Percentiles rank a stretch among this genome's conserved stretches.
These are phyloP conservation scores for Talaromyces sp. DNA, from an alignment of 2,329 filamentous ascomycete species.

Conservation along the genomic window DNA sequence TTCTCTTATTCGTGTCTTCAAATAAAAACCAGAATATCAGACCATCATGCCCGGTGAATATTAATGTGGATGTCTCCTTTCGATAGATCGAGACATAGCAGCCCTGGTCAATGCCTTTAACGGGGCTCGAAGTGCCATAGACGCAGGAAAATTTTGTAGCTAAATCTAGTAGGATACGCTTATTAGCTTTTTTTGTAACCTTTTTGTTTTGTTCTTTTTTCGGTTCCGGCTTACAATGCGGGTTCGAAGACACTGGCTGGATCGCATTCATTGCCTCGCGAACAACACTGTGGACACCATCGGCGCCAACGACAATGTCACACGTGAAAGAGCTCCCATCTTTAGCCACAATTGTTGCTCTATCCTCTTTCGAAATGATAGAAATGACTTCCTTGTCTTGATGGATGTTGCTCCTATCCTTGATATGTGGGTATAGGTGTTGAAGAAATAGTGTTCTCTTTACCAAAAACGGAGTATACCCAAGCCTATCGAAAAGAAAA, in stretches of 20 bases:
- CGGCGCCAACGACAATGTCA: neutral
- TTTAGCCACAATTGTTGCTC: neutral
- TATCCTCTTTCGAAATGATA: neutral
- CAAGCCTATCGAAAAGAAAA: neutral
- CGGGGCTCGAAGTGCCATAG: neutral
- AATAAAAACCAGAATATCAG: conserved; percentile 1
- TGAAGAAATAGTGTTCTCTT: conserved; percentile 1
- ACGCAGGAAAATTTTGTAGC: neutral
- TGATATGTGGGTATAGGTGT: neutral
- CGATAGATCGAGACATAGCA: neutral
- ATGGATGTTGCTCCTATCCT: neutral
- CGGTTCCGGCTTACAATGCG: neutral
- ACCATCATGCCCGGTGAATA: neutral
- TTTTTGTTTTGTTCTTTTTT: neutral
- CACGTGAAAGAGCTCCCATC: conserved; percentile 1
- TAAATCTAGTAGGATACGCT: neutral
- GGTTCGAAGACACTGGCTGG: neutral
- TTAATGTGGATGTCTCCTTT: neutral
- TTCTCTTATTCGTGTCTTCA: neutral
- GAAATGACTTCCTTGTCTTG: neutral
- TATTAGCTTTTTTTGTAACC: too few species aligned
- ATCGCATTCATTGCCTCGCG: neutral
- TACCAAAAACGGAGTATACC: neutral
- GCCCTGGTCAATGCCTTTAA: neutral
- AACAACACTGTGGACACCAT: conserved; percentile 1